Conservation (phyloP, 2,329 filamentous ascomycete species). For the Aspergillus thermomutatus region DNA sequence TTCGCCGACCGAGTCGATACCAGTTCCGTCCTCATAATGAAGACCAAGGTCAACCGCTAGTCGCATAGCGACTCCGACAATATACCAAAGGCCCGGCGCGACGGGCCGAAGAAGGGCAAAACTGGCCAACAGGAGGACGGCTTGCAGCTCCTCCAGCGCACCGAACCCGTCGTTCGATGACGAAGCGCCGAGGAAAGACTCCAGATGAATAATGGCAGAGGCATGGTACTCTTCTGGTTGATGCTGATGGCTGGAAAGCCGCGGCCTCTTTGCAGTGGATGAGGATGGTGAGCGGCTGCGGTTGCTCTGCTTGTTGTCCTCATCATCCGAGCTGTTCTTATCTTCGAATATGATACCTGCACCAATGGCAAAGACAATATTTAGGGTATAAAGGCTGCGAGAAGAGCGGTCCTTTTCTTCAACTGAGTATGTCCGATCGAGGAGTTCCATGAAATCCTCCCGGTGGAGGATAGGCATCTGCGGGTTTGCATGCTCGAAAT, state of each 20-base stretch:
- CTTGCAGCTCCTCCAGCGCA: conserved; percentile 88
- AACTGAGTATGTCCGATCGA: conserved; percentile 74
- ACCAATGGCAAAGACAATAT: conserved; percentile 96
- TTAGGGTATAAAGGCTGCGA: conserved; percentile 86
- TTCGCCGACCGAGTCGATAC: conserved; percentile 51
- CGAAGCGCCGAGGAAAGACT: conserved; percentile 72
- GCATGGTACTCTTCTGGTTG: conserved; percentile 96
- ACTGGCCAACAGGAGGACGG: conserved; percentile 84
- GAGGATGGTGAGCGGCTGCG: conserved; percentile 24
- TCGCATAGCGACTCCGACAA: conserved; percentile 87
- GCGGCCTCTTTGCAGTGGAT: conserved; percentile 48
- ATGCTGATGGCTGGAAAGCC: conserved; percentile 56
- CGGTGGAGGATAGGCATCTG: conserved; percentile 92
- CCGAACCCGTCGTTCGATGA: conserved; percentile 65
- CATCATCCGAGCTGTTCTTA: conserved; percentile 26
- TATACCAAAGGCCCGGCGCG: conserved; percentile 94
- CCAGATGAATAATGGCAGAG: conserved; percentile 86
- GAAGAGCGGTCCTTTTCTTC: conserved; percentile 66
- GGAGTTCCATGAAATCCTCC: conserved; percentile 82
- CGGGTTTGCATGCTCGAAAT: conserved; percentile 94
- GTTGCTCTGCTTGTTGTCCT: conserved; percentile 18
- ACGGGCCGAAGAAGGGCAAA: conserved; percentile 90
- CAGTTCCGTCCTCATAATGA: conserved; percentile 84
- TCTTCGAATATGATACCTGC: conserved; percentile 80
- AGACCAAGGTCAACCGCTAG: conserved; percentile 87